Evolutionary conservation across 768 basidiomycete species (phyloP).

Genomic region (Gymnopilus dilepis): DNA sequence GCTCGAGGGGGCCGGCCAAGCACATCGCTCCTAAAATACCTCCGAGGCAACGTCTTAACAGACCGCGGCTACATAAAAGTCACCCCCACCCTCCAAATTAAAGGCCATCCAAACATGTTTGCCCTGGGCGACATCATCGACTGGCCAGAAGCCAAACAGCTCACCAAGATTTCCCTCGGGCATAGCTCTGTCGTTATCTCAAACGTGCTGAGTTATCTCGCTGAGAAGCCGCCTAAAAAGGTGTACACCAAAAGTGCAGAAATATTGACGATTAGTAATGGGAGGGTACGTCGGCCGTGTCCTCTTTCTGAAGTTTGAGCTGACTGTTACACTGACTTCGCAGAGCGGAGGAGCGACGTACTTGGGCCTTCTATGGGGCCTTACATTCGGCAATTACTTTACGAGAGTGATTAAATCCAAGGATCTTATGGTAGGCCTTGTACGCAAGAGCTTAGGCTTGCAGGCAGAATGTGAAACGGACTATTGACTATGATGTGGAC

Average conservation of each 20-base stretch:
- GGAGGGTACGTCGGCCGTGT: conserved; percentile 22
- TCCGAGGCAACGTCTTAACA: conserved; percentile 44
- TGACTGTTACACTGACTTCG: background rate
- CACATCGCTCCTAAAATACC: conserved; percentile 54
- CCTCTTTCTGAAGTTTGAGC: background rate
- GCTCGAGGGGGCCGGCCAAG: conserved; percentile 50
- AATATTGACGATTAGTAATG: conserved; percentile 30
- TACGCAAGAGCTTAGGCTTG: conserved; percentile 25
- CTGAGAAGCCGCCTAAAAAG: conserved; percentile 34
- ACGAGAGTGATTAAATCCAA: conserved; percentile 47
- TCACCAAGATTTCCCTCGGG: conserved; percentile 43
- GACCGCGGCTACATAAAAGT: conserved; percentile 53
- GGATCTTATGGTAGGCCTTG: conserved; percentile 32
- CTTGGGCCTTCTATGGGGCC: conserved; percentile 47
- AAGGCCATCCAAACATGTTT: conserved; percentile 55
- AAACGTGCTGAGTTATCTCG: conserved; percentile 48
- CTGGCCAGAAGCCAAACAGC: conserved; percentile 65
- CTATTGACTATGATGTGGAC: background rate
- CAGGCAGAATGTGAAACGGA: conserved; percentile 1
- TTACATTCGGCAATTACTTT: conserved; percentile 51
- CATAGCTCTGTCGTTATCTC: conserved; percentile 49
- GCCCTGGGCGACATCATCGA: conserved; percentile 72
- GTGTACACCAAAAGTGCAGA: conserved; percentile 30
- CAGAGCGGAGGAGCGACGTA: conserved; percentile 29
- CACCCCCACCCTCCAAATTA: conserved; percentile 59